Evolutionary conservation across 257 asterid species (phyloP).

Genomic region (Ilex asprella): DNA sequence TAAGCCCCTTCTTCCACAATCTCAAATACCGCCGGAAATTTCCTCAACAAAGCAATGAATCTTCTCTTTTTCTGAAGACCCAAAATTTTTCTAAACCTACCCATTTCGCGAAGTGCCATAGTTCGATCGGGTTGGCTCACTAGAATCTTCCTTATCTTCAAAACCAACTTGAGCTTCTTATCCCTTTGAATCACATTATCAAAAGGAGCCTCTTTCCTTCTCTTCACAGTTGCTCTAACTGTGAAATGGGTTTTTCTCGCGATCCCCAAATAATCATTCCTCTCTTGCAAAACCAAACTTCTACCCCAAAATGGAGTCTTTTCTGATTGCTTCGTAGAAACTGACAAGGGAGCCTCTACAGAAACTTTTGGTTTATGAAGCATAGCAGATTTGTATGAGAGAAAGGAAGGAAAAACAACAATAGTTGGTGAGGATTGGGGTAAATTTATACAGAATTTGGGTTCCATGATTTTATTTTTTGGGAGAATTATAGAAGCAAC

Average conservation of each 20-base stretch:
- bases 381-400: conserved; percentile 35
- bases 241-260: conserved; percentile 26
- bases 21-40: conserved; percentile 91
- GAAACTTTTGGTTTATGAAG: conserved; percentile 36
- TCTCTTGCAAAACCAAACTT: conserved; percentile 26
- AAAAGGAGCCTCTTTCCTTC: conserved; percentile 88
- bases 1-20: conserved; percentile 93
- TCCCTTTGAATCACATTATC: conserved; percentile 96
- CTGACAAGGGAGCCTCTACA: conserved; percentile 18
- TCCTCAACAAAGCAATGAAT: conserved; percentile 70
- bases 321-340: conserved; percentile 20
- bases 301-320: conserved; percentile 51
- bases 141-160: conserved; percentile 80
- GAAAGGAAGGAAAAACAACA: conserved; percentile 40
- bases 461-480: conserved; percentile 45
- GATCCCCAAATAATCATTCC: conserved; percentile 18
- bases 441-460: conserved; percentile 43
- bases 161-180: conserved; percentile 80
- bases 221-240: conserved; percentile 58
- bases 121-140: conserved; percentile 80
- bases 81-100: conserved; percentile 63
- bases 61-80: conserved; percentile 68
- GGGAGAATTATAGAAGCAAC: conserved; percentile 10
- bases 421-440: conserved; percentile 40
- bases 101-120: conserved; percentile 78